Evolutionary conservation across 2,329 filamentous ascomycete species (phyloP).

Genomic region (Alternaria sp.): DNA sequence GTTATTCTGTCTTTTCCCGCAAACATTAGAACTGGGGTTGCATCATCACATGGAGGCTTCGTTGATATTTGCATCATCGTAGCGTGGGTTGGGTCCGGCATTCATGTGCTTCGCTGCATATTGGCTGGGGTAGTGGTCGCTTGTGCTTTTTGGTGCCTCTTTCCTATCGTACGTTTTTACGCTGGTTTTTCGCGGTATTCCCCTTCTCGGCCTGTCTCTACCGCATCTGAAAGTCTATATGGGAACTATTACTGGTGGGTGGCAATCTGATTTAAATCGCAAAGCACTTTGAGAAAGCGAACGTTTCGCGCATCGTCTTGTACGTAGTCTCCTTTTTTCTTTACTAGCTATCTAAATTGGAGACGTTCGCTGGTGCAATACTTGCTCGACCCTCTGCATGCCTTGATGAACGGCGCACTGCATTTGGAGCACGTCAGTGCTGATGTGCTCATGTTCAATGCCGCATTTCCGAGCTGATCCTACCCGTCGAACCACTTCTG

Average conservation of each 20-base stretch:
- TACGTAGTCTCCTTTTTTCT: constrained; percentile 11
- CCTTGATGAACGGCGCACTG: background rate
- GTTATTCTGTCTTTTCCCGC: constrained; percentile 31
- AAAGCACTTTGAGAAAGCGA: constrained; percentile 17
- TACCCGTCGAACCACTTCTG: background rate
- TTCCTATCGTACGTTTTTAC: constrained; percentile 16
- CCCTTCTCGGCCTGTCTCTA: constrained; percentile 18
- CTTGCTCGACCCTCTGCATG: background rate
- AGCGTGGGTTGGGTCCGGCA: constrained; percentile 28
- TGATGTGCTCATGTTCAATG: background rate
- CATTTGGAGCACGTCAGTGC: background rate
- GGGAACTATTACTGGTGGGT: constrained; percentile 22
- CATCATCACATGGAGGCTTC: constrained; percentile 31
- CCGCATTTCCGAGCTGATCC: background rate
- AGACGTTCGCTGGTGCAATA: constrained; percentile 18
- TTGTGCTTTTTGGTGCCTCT: constrained; percentile 27
- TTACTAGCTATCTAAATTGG: constrained; percentile 19
- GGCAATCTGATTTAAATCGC: constrained; percentile 23
- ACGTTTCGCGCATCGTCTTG: constrained; percentile 15
- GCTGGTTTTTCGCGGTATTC: constrained; percentile 18
- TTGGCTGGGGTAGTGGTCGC: constrained; percentile 31
- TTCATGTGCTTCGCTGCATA: constrained; percentile 29
- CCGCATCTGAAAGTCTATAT: constrained; percentile 9
- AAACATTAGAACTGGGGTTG: constrained; percentile 34
- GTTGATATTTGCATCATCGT: constrained; percentile 32